Evolutionary conservation across 75 land plant species (phyloP), one percentile per base, ranked within the genome.

Genomic region (Azolla pinnata): DNA sequence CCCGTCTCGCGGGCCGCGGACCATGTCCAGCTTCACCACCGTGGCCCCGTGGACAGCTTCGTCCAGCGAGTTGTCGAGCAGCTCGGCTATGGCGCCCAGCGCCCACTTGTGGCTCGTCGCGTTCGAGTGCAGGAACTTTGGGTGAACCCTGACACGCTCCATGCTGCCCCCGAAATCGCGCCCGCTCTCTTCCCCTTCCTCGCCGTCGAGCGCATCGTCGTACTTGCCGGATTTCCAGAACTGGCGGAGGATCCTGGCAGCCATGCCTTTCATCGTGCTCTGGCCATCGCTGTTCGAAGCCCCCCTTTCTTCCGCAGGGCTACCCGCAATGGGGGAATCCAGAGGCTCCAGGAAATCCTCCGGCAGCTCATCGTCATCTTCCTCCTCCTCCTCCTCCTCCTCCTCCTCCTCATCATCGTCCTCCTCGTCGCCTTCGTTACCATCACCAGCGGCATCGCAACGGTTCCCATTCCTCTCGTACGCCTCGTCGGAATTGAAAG

Each of bases 81-180:
- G 84, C 78, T 92, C 97, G 7, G 97, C 97, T 68, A 92, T 75
- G 61, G 97, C 97, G 84, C 84, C 68, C 55, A 91, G 83, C 10
- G 46, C 60, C 97, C 97, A 90, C 53, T 87, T 90, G 63, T 90
- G 97, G 28, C 87, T 83, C 21, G 97, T 90, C 5, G 97, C 97
- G 71, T 90, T 90, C 14, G 97, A 83, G 61, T 90, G 97, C 20
- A 90, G 73, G 63, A 90, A 90, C 69, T 90, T 90, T 2, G 97
- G 97, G 49, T 90, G 97, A 4, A 90, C 83, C 2, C 95, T 71
- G 0, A 84, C 85, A 60, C 78, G 88, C 46, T 83, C 80, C 74
- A 84, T 49, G 7, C 60, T 33, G 33, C 75, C 84, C 79, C 65
- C 7, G 54, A 48, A 17, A 33, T 42, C 27, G n/a, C n/a, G n/a